Conservation (phyloP, 768 basidiomycete species). For the Candolleomyces aberdarensis region DNA sequence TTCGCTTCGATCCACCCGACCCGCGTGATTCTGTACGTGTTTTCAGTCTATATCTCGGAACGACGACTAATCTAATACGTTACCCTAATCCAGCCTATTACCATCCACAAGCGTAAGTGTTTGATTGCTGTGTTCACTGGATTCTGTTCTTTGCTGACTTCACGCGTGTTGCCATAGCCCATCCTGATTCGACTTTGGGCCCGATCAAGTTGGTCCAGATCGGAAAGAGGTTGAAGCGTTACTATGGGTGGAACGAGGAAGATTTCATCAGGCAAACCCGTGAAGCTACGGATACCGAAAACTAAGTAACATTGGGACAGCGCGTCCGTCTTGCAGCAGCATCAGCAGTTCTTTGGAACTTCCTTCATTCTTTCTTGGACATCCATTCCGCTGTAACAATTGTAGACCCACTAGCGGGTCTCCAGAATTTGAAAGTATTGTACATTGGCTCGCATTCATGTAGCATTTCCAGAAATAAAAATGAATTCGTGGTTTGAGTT, state of each 20-base stretch:
- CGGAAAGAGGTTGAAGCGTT: slow-evolving; percentile 53
- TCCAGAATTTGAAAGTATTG: no score
- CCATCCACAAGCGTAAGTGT: slow-evolving; percentile 69
- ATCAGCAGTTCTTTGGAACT: background rate
- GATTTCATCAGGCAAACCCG: slow-evolving; percentile 31
- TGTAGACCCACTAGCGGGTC: no score
- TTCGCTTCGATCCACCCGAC: slow-evolving; percentile 76
- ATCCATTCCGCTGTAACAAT: background rate
- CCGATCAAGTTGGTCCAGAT: slow-evolving; percentile 48
- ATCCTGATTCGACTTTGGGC: slow-evolving; percentile 67
- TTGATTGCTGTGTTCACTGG: background rate
- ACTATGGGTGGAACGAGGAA: slow-evolving; percentile 65
- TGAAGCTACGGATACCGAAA: slow-evolving; percentile 1
- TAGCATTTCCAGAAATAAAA: background rate
- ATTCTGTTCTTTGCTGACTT: slow-evolving; percentile 3
- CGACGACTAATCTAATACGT: background rate
- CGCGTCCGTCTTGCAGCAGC: background rate
- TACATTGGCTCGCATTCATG: background rate
- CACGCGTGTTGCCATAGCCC: slow-evolving; percentile 42
- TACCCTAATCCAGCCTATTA: slow-evolving; percentile 50
- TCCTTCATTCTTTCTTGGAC: background rate
- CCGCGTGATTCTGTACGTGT: slow-evolving; percentile 35
- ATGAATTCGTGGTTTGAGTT: background rate
- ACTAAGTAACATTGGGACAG: background rate
- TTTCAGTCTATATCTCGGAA: background rate